phyloP scores from a whole-genome alignment of 2,329 filamentous ascomycete species.

The Fusarium guadeloupense region DNA sequence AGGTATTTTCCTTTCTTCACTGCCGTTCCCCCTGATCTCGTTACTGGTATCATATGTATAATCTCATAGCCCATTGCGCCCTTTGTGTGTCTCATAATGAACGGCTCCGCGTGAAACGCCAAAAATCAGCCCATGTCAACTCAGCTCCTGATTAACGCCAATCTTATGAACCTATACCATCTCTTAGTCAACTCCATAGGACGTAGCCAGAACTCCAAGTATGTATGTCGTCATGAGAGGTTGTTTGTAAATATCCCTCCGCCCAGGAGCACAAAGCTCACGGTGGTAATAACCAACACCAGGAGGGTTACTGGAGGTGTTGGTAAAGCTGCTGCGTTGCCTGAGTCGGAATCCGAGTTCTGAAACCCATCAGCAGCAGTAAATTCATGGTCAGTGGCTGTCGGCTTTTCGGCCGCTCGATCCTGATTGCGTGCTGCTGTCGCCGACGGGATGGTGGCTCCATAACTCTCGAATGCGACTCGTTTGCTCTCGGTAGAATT shows the following conservation, averaged over 20 bases:
- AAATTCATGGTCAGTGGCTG: slow-evolving; percentile 33
- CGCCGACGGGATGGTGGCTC: slow-evolving; percentile 61
- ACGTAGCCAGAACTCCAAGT: slow-evolving; percentile 6
- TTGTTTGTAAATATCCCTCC: slow-evolving; percentile 29
- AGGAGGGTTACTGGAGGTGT: slow-evolving; percentile 23
- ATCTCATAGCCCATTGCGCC: slow-evolving; percentile 25
- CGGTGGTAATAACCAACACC: slow-evolving; percentile 28
- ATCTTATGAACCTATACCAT: slow-evolving; percentile 18
- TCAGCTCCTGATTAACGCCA: slow-evolving; percentile 30
- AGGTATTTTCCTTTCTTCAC: neutral
- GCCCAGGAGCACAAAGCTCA: slow-evolving; percentile 39
- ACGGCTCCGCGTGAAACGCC: slow-evolving; percentile 27
- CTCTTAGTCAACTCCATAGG: slow-evolving; percentile 7
- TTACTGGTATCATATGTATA: slow-evolving; percentile 32
- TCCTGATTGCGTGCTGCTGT: slow-evolving; percentile 55
- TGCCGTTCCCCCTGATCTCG: slow-evolving; percentile 9
- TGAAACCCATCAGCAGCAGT: slow-evolving; percentile 49
- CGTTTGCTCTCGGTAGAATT: slow-evolving; percentile 61
- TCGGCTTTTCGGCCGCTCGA: slow-evolving; percentile 37
- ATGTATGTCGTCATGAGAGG: slow-evolving; percentile 9
- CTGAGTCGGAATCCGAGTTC: slow-evolving; percentile 7
- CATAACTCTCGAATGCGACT: slow-evolving; percentile 59
- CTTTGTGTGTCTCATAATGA: slow-evolving; percentile 27
- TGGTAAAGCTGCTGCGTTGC: slow-evolving; percentile 29
- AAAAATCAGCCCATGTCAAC: slow-evolving; percentile 34